Conservation (phyloP, 106 monocot genomes). For the Dendrobium chrysotoxum region DNA sequence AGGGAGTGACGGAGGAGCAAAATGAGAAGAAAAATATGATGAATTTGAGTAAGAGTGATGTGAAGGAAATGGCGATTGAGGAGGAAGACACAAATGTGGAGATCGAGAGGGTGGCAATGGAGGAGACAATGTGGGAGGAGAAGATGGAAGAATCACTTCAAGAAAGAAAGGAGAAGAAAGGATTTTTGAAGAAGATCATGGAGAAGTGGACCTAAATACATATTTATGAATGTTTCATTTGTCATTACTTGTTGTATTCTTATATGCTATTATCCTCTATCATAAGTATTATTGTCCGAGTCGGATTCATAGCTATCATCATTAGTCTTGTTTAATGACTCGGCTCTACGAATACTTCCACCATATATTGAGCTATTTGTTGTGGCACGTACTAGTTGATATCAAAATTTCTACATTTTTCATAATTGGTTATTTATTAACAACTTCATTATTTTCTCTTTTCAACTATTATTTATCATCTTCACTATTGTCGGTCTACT, state of each 20-base stretch:
- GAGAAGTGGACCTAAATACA: slow-evolving; percentile 12
- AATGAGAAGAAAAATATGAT: neutral
- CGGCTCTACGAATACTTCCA: no score
- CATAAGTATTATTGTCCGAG: no score
- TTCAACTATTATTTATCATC: no score
- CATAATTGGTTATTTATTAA: no score
- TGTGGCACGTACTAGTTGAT: no score
- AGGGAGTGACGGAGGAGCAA: neutral
- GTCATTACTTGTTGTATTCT: neutral
- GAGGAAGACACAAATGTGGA: neutral
- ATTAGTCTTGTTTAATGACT: no score
- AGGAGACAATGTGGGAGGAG: slow-evolving; percentile 25
- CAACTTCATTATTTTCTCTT: no score
- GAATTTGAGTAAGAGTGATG: slow-evolving; percentile 14
- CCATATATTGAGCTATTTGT: no score
- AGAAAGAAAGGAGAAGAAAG: slow-evolving; percentile 66
- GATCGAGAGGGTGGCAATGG: neutral
- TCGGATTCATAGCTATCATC: no score
- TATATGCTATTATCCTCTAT: no score
- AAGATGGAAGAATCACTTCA: slow-evolving; percentile 29
- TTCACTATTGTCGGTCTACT: no score
- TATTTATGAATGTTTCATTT: neutral
- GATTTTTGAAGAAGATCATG: slow-evolving; percentile 72
- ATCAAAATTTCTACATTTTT: no score
- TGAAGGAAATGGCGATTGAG: slow-evolving; percentile 18